A percentile compares a stretch with the other conserved stretches of the same genome.
phyloP scores from a whole-genome alignment of 148 eudicot genomes.

The Vaccinium darrowii region DNA sequence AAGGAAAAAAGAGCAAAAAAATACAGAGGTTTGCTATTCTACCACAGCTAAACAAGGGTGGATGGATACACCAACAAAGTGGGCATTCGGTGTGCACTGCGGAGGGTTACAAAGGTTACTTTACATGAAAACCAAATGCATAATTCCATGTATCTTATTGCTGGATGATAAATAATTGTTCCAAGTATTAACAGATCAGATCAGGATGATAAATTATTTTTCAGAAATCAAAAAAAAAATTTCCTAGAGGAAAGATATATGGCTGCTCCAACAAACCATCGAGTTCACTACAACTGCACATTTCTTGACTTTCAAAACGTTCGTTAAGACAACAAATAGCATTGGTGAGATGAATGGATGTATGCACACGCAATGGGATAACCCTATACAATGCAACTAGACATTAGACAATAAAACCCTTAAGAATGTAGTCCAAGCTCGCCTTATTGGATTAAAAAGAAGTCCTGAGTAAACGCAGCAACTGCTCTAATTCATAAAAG shows the following conservation, averaged over 20 bases:
- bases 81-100: not conserved
- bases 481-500: not conserved
- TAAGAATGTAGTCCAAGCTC: not conserved
- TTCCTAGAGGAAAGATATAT: not conserved
- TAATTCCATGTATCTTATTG: not conserved
- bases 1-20: not conserved
- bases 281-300: not conserved
- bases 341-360: not conserved
- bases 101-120: not conserved
- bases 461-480: not conserved
- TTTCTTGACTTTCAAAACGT: not conserved
- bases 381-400: not conserved
- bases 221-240: not conserved
- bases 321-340: not conserved
- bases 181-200: not conserved
- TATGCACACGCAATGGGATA: not conserved
- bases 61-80: not conserved
- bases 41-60: not conserved
- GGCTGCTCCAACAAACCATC: not conserved
- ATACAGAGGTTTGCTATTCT: not conserved
- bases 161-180: not conserved
- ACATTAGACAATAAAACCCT: not conserved
- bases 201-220: not conserved
- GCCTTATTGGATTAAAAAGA: not conserved
- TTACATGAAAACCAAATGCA: constrained; percentile 4